Percentiles rank a stretch among this genome's conserved stretches.
phyloP scores from a whole-genome alignment of 2,329 filamentous ascomycete species.

The Botrytis tulipae region DNA sequence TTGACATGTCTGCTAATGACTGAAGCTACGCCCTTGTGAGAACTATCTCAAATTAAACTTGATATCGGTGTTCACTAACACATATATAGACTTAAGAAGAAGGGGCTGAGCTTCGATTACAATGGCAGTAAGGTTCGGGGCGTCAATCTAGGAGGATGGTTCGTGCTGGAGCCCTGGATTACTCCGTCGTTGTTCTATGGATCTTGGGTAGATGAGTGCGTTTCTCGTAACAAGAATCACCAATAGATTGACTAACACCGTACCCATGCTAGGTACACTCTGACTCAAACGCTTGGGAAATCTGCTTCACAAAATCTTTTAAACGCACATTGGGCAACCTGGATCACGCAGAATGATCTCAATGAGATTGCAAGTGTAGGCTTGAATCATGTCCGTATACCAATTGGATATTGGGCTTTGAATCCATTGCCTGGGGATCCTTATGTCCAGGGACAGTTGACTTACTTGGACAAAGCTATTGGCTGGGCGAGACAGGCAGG shows the following conservation, averaged over 20 bases:
- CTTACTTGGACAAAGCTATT: slow-evolving; percentile 56
- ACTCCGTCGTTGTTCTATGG: slow-evolving; percentile 53
- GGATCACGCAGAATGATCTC: slow-evolving; percentile 47
- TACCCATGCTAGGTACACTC: slow-evolving; percentile 33
- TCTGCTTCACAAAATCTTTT: slow-evolving; percentile 47
- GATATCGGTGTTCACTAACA: slow-evolving; percentile 18
- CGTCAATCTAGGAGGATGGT: slow-evolving; percentile 59
- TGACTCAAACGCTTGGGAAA: slow-evolving; percentile 46
- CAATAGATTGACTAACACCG: background rate
- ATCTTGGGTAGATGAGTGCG: slow-evolving; percentile 37
- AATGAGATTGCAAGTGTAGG: slow-evolving; percentile 45
- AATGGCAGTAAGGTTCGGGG: slow-evolving; percentile 56
- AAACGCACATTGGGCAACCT: slow-evolving; percentile 57
- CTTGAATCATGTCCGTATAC: slow-evolving; percentile 63
- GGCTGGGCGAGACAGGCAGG: slow-evolving; percentile 56
- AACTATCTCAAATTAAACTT: background rate
- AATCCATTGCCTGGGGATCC: slow-evolving; percentile 53
- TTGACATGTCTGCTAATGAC: slow-evolving; percentile 24
- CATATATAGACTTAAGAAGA: slow-evolving; percentile 23
- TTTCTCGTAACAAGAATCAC: slow-evolving; percentile 28
- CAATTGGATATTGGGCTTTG: slow-evolving; percentile 65
- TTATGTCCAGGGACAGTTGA: slow-evolving; percentile 61
- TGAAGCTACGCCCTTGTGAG: slow-evolving; percentile 30
- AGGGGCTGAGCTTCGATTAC: slow-evolving; percentile 50
- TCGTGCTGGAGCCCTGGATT: slow-evolving; percentile 48